Conservation (phyloP, 441 rosid genomes). For the Corymbia calophylla region DNA sequence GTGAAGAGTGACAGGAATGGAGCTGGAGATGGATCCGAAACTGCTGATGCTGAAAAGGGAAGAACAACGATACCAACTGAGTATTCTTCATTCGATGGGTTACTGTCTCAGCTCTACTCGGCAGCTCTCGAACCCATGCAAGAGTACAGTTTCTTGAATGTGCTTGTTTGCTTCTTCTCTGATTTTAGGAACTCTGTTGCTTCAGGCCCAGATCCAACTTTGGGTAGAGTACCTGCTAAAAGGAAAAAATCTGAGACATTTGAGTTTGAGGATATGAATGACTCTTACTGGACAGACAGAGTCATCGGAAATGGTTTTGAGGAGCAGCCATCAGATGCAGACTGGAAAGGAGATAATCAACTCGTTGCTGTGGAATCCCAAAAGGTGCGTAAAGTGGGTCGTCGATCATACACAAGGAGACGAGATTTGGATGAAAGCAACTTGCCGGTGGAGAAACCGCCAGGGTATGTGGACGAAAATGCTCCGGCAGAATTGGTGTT, state of each 20-base stretch:
- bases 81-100: slow-evolving; percentile 46
- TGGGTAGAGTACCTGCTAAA: slow-evolving; percentile 36
- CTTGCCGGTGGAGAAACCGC: slow-evolving; percentile 34
- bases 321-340: slow-evolving; percentile 52
- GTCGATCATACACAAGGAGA: slow-evolving; percentile 54
- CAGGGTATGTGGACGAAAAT: slow-evolving; percentile 47
- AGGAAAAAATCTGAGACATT: slow-evolving; percentile 61
- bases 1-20: slow-evolving; percentile 41
- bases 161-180: slow-evolving; percentile 56
- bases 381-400: slow-evolving; percentile 45
- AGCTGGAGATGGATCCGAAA: slow-evolving; percentile 33
- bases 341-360: slow-evolving; percentile 34
- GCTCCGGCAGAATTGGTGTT: slow-evolving; percentile 85
- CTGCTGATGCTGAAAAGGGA: slow-evolving; percentile 28
- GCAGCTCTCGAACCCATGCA: slow-evolving; percentile 60
- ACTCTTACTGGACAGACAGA: slow-evolving; percentile 95
- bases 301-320: slow-evolving; percentile 81
- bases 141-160: slow-evolving; percentile 33
- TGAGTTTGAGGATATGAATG: slow-evolving; percentile 91
- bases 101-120: slow-evolving; percentile 56
- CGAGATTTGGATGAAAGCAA: slow-evolving; percentile 44
- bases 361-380: slow-evolving; percentile 39
- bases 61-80: slow-evolving; percentile 25
- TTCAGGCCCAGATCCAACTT: slow-evolving; percentile 19
- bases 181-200: slow-evolving; percentile 63